Percentiles rank a stretch among this genome's conserved stretches.
Evolutionary conservation across 2,329 filamentous ascomycete species (phyloP).

Genomic region (Trichoderma endophyticum): DNA sequence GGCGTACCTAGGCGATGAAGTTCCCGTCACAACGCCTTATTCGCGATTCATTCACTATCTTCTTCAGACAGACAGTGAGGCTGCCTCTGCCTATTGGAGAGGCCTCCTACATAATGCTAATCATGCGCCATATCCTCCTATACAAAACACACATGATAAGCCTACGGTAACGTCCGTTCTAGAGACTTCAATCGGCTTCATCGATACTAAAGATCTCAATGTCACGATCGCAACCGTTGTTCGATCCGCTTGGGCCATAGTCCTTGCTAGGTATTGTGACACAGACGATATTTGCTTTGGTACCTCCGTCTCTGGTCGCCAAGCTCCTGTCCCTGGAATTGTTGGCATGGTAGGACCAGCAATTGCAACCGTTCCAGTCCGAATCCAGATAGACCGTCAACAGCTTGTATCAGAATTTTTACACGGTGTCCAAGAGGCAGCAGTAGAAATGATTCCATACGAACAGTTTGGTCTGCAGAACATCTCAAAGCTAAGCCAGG

Average conservation of each 20-base stretch:
- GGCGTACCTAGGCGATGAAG: not conserved
- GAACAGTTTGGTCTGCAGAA: not conserved
- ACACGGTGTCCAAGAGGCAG: not conserved
- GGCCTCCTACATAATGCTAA: not conserved
- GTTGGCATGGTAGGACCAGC: constrained; percentile 22
- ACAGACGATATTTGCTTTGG: constrained; percentile 25
- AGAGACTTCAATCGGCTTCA: not conserved
- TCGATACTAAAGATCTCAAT: not conserved
- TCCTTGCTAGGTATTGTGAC: constrained; percentile 36
- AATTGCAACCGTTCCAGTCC: constrained; percentile 23
- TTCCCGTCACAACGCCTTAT: not conserved
- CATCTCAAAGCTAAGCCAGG: not conserved
- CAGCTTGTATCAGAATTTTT: not conserved
- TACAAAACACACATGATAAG: not conserved
- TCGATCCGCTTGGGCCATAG: not conserved
- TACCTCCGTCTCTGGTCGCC: constrained; percentile 21
- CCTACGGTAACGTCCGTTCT: not conserved
- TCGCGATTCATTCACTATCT: not conserved
- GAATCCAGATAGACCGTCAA: not conserved
- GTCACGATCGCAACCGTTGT: constrained; percentile 20
- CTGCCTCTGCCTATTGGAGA: not conserved
- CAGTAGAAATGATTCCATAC: not conserved
- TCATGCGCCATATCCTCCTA: not conserved
- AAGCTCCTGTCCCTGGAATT: constrained; percentile 22
- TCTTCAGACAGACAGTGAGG: not conserved